Evolutionary conservation across 192 early-diverging fungal species (phyloP).

Genomic region (Gigaspora rosea): DNA sequence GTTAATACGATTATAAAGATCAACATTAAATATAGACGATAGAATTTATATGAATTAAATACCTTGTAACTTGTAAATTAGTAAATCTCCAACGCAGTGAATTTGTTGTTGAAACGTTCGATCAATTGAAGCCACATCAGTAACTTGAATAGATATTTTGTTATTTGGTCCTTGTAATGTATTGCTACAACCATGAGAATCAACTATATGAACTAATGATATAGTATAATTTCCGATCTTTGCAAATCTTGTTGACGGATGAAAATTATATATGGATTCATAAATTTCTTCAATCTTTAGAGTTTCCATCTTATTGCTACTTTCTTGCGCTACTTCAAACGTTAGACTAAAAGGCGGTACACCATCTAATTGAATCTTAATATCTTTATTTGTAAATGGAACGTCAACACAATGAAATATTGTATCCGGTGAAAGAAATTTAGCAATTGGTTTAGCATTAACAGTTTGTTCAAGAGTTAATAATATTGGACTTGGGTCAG

Average conservation of each 20-base stretch:
- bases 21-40: too few species aligned
- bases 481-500: conserved; percentile 14
- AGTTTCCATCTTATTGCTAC: conserved; percentile 22
- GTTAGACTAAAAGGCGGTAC: conserved; percentile 40
- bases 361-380: conserved; percentile 39
- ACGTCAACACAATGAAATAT: conserved; percentile 43
- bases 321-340: conserved; percentile 36
- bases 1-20: background rate
- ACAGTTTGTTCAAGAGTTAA: conserved; percentile 43
- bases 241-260: conserved; percentile 28
- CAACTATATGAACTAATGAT: conserved; percentile 36
- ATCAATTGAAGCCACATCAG: conserved; percentile 27
- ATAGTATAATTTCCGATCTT: conserved; percentile 40
- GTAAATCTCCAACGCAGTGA: conserved; percentile 49
- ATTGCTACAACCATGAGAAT: conserved; percentile 41
- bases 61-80: conserved; percentile 40
- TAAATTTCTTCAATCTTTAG: conserved; percentile 36
- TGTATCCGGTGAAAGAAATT: conserved; percentile 27
- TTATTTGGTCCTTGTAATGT: conserved; percentile 7
- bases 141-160: conserved; percentile 1
- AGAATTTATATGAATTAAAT: background rate
- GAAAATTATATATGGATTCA: conserved; percentile 29
- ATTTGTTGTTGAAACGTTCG: conserved; percentile 21
- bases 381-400: conserved; percentile 28
- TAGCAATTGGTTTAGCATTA: conserved; percentile 35